Percentiles rank a stretch among this genome's conserved stretches.
These are phyloP conservation scores for Flagelloscypha sp. DNA, from an alignment of 768 basidiomycete genomes.

Conservation along the genomic window DNA sequence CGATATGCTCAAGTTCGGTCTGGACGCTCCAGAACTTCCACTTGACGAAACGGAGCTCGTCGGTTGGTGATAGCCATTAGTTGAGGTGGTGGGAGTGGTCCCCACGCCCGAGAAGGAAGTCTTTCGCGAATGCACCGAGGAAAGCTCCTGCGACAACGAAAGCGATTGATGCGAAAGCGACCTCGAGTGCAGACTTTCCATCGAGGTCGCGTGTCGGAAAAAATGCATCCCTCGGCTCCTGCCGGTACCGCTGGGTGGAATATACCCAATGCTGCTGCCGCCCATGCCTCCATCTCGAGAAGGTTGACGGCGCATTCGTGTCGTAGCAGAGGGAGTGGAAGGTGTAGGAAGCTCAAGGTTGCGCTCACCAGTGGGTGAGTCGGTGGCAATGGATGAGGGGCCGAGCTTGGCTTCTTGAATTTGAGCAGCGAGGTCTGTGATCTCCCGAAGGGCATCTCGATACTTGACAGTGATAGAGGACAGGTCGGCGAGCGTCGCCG, in stretches of 20 bases:
- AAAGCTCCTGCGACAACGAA: slow-evolving; percentile 96
- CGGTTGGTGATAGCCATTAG: no score
- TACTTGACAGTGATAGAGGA: slow-evolving; percentile 76
- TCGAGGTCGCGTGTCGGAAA: slow-evolving; percentile 82
- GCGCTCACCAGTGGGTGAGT: slow-evolving; percentile 31
- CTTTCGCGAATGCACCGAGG: slow-evolving; percentile 81
- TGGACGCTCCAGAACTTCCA: no score
- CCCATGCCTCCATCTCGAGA: no score
- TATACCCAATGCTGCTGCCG: no score
- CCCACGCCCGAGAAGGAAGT: slow-evolving; percentile 70
- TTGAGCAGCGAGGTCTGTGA: slow-evolving; percentile 88
- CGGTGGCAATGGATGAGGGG: slow-evolving; percentile 32
- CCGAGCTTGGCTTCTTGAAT: slow-evolving; percentile 78
- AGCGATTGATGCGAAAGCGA: slow-evolving; percentile 90
- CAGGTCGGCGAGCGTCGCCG: slow-evolving; percentile 71
- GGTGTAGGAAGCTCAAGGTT: no score
- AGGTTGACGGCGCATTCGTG: no score
- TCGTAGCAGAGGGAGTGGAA: no score
- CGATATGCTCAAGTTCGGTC: slow-evolving; percentile 55
- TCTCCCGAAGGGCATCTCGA: slow-evolving; percentile 81
- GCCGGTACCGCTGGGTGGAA: no score
- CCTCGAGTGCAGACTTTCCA: slow-evolving; percentile 85
- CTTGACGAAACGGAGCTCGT: no score
- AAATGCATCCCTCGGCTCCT: no score
- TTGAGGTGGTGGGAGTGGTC: slow-evolving; percentile 60